Evolutionary conservation across 2,329 filamentous ascomycete species (phyloP).

Genomic region (Purpureocillium takamizusanense): DNA sequence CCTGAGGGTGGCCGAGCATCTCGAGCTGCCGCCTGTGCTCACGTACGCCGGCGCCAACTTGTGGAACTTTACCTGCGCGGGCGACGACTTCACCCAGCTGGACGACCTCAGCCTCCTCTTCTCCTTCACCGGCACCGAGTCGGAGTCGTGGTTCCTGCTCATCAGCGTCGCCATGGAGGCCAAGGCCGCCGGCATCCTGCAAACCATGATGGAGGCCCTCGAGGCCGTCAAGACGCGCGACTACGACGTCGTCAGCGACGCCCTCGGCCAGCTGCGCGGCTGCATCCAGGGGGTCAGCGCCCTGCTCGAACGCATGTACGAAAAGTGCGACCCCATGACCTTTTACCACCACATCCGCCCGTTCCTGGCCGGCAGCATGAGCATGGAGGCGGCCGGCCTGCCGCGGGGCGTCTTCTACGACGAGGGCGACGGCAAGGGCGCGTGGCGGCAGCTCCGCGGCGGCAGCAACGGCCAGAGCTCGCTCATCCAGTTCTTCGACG

Average conservation of each 20-base stretch:
- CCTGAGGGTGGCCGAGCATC: constrained; percentile 57
- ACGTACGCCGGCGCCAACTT: constrained; percentile 81
- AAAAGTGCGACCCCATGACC: constrained; percentile 74
- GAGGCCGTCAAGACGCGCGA: constrained; percentile 56
- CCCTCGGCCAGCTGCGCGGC: constrained; percentile 55
- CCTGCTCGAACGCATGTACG: constrained; percentile 76
- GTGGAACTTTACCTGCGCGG: constrained; percentile 71
- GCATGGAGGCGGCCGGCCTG: constrained; percentile 78
- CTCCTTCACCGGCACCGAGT: constrained; percentile 80
- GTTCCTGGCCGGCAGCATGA: constrained; percentile 83
- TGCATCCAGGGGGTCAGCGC: constrained; percentile 59
- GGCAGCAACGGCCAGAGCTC: constrained; percentile 92
- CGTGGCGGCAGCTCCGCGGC: constrained; percentile 73
- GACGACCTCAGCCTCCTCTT: constrained; percentile 62
- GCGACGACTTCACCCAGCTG: constrained; percentile 49
- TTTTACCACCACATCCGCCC: constrained; percentile 89
- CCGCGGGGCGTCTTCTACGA: constrained; percentile 82
- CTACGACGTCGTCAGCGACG: constrained; percentile 48
- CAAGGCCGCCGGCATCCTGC: constrained; percentile 64
- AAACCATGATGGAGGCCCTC: constrained; percentile 70
- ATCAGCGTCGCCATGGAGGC: constrained; percentile 88
- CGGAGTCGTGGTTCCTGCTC: constrained; percentile 93
- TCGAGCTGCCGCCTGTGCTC: constrained; percentile 80
- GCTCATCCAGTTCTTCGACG: constrained; percentile 86
- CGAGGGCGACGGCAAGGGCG: constrained; percentile 53